phyloP scores from a whole-genome alignment of 768 basidiomycete genomes.

The Albatrellus ellisii region DNA sequence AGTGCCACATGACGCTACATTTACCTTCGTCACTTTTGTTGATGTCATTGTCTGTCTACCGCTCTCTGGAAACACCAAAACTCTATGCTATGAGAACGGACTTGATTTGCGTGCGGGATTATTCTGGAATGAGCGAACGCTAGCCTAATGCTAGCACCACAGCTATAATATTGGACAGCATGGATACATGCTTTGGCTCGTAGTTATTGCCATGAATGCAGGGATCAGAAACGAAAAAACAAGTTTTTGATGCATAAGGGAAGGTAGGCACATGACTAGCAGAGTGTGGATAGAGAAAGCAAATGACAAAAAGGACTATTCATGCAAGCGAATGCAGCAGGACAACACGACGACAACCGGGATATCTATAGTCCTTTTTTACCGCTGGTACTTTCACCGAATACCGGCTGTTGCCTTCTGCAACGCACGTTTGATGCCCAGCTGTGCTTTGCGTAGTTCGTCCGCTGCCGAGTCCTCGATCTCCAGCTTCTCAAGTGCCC shows the following conservation, averaged over 20 bases:
- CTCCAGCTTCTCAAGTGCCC: slow-evolving; percentile 97
- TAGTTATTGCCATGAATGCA: slow-evolving; percentile 4
- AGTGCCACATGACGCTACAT: too few relatives aligned
- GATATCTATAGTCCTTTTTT: too few relatives aligned
- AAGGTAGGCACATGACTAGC: slow-evolving; percentile 4
- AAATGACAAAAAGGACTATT: slow-evolving; percentile 13
- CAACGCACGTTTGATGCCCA: slow-evolving; percentile 90
- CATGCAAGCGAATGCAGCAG: slow-evolving; percentile 6
- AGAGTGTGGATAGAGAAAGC: slow-evolving; percentile 8
- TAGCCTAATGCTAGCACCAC: neutral
- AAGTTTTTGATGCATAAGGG: neutral
- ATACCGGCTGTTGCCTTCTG: slow-evolving; percentile 94
- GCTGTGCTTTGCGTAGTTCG: slow-evolving; percentile 92
- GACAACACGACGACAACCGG: too few relatives aligned
- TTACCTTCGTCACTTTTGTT: too few relatives aligned
- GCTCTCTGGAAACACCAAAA: too few relatives aligned
- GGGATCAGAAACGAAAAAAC: neutral
- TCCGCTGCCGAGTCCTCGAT: slow-evolving; percentile 90
- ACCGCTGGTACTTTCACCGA: slow-evolving; percentile 37
- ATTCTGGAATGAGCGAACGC: neutral
- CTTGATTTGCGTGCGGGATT: neutral
- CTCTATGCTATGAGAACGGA: too few relatives aligned
- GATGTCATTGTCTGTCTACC: too few relatives aligned
- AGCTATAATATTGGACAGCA: neutral
- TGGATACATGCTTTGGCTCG: slow-evolving; percentile 1